Percentiles rank a stretch among this genome's conserved stretches.
Conservation (phyloP, 805 yeast species). For the Yamadazyma ubonensis region DNA sequence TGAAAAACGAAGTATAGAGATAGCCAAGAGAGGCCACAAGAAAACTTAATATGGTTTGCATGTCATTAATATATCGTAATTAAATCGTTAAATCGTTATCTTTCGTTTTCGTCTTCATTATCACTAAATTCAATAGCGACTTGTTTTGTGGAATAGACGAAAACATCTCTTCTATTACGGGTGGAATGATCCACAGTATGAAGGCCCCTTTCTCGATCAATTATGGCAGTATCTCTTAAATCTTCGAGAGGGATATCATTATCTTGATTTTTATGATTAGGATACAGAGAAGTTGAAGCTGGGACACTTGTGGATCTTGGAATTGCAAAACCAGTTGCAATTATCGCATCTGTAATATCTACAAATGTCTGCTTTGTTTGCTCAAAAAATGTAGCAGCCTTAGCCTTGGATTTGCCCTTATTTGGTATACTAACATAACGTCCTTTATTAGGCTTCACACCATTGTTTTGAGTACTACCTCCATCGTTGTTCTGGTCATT, state of each 20-base stretch:
- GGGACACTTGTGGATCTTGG: constrained; percentile 49
- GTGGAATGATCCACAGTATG: constrained; percentile 9
- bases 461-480: constrained; percentile 18
- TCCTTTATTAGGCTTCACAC: neutral
- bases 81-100: neutral
- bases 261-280: neutral
- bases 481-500: constrained; percentile 3
- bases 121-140: constrained; percentile 30
- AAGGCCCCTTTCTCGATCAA: neutral
- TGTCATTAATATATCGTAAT: constrained; percentile 1
- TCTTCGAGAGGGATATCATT: constrained; percentile 5
- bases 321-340: constrained; percentile 57
- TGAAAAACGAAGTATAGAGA: constrained; percentile 63
- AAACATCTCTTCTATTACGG: constrained; percentile 32
- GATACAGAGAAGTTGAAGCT: constrained; percentile 7
- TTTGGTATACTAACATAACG: constrained; percentile 2
- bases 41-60: constrained; percentile 14
- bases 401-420: constrained; percentile 2
- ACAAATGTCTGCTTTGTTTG: constrained; percentile 39
- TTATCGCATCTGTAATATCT: constrained; percentile 50
- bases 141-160: constrained; percentile 37
- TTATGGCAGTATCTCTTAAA: neutral
- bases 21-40: constrained; percentile 75
- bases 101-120: constrained; percentile 16
- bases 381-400: constrained; percentile 12